Conservation (phyloP, 2,329 filamentous ascomycete species). For the Dothiorella sarmentorum region DNA sequence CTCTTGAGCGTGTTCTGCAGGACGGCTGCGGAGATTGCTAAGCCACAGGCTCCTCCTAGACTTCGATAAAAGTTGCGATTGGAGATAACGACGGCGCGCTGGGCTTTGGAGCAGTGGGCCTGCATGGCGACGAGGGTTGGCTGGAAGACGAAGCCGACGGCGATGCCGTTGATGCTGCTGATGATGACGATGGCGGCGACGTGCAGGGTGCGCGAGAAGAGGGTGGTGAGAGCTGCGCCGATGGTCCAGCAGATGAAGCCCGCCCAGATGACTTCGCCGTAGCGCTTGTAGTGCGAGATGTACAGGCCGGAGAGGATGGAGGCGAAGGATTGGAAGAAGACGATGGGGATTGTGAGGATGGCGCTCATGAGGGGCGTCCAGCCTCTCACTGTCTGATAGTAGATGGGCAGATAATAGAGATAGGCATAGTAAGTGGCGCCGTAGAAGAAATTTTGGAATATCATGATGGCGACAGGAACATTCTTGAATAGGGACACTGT, state of each 20-base stretch:
- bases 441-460: constrained; percentile 58
- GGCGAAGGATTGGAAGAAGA: constrained; percentile 45
- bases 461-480: constrained; percentile 51
- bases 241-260: constrained; percentile 49
- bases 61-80: constrained; percentile 61
- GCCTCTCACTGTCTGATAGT: constrained; percentile 56
- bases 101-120: constrained; percentile 48
- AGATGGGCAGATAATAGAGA: constrained; percentile 61
- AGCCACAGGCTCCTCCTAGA: constrained; percentile 56
- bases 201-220: constrained; percentile 45
- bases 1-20: constrained; percentile 35
- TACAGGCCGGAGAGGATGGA: constrained; percentile 55
- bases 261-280: constrained; percentile 57
- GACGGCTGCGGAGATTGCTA: constrained; percentile 54
- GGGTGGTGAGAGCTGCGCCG: constrained; percentile 51
- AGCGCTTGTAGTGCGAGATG: constrained; percentile 55
- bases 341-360: constrained; percentile 49
- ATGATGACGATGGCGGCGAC: constrained; percentile 50
- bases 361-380: constrained; percentile 49
- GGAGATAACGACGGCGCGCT: constrained; percentile 61
- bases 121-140: constrained; percentile 57
- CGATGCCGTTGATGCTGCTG: constrained; percentile 44
- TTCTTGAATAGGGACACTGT: constrained; percentile 54
- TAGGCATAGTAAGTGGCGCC: constrained; percentile 58
- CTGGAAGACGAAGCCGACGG: constrained; percentile 52